These are phyloP conservation scores for Nakazawaea peltata DNA, from an alignment of 805 yeast species.

Conservation along the genomic window DNA sequence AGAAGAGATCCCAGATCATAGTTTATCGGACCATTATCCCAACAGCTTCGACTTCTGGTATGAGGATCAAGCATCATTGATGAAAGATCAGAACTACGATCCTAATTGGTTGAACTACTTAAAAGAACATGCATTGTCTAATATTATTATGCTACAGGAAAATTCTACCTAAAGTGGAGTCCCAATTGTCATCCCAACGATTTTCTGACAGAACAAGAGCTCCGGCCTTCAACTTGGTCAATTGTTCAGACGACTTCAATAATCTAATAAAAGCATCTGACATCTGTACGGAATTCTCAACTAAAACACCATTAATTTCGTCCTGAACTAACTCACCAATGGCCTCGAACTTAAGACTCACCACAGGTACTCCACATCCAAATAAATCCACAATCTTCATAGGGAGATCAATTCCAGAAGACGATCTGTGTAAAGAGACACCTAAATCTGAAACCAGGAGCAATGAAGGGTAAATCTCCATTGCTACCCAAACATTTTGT, in stretches of 20 bases:
- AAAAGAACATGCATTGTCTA: conserved; percentile 11
- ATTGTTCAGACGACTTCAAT: conserved; percentile 20
- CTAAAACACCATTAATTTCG: conserved; percentile 60
- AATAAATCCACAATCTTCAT: conserved; percentile 96
- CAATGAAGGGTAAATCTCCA: conserved; percentile 72
- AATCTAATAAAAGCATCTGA: conserved; percentile 30
- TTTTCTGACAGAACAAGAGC: conserved; percentile 62
- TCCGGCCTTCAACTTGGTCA: conserved; percentile 40
- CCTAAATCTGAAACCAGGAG: conserved; percentile 79
- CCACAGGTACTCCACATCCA: conserved; percentile 92
- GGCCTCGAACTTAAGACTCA: conserved; percentile 71
- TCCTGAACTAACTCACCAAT: conserved; percentile 68
- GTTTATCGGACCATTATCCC: conserved; percentile 31
- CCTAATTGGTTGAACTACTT: conserved; percentile 20
- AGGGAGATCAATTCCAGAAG: conserved; percentile 91
- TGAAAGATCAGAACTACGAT: conserved; percentile 27
- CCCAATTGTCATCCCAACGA: conserved; percentile 81
- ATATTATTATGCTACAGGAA: neutral
- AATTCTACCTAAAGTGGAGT: conserved; percentile 28
- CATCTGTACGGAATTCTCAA: conserved; percentile 36
- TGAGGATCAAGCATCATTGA: conserved; percentile 17
- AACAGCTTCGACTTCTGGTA: conserved; percentile 44
- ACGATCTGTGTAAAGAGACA: conserved; percentile 81
- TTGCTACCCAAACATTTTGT: conserved; percentile 65
- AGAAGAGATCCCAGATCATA: conserved; percentile 49